phyloP scores from a whole-genome alignment of 139 green algal genomes.

The Zygnema circumcarinatum region DNA sequence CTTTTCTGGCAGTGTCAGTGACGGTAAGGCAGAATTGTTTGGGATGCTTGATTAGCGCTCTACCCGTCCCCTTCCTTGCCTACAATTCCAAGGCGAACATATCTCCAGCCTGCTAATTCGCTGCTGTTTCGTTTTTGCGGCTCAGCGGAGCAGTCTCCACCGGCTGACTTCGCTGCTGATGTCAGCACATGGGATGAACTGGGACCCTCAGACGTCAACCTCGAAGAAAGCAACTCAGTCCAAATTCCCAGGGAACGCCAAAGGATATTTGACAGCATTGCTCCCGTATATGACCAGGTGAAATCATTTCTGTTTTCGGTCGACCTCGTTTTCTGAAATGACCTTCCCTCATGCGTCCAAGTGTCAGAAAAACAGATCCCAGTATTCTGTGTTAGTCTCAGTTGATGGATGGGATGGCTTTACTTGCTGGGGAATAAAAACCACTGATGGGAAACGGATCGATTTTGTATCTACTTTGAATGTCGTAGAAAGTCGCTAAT shows the following conservation, averaged over 20 bases:
- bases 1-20: background rate
- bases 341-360: background rate
- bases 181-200: constrained; percentile 3
- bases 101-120: background rate
- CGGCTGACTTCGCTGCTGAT: background rate
- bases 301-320: too few relatives aligned
- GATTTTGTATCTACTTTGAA: background rate
- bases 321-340: too few relatives aligned
- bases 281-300: constrained; percentile 69
- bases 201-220: constrained; percentile 36
- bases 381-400: background rate
- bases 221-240: background rate
- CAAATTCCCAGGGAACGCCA: constrained; percentile 61
- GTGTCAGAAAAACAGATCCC: background rate
- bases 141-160: background rate
- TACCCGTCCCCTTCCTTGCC: background rate
- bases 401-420: background rate
- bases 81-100: background rate
- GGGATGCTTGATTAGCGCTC: too few relatives aligned
- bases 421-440: background rate
- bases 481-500: too few relatives aligned
- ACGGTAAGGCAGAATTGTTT: too few relatives aligned
- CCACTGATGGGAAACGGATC: background rate
- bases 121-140: background rate
- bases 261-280: constrained; percentile 86